phyloP scores from a whole-genome alignment of 169 alveolate genomes.

The Amoebophrya sp. region DNA sequence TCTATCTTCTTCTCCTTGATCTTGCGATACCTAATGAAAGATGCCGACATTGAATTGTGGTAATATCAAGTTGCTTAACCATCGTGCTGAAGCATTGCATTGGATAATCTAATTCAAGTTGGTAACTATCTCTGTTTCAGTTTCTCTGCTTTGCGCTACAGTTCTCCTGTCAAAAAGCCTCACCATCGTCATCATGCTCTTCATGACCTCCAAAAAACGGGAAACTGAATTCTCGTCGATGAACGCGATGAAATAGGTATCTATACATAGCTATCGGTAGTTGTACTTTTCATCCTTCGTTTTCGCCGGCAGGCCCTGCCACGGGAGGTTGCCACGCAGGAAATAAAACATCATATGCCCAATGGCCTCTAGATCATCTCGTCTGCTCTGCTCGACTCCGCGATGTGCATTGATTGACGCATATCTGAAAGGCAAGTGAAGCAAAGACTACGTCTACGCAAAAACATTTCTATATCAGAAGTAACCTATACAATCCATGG shows the following conservation, averaged over 20 bases:
- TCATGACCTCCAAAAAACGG: too few species aligned
- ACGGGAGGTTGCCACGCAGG: constrained; percentile 88
- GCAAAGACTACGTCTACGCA: background rate
- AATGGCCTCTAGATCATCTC: constrained; percentile 77
- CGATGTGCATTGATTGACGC: constrained; percentile 95
- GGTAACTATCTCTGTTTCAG: too few species aligned
- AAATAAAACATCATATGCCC: constrained; percentile 74
- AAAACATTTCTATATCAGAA: background rate
- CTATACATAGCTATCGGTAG: too few species aligned
- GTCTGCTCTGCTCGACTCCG: constrained; percentile 76
- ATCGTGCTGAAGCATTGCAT: too few species aligned
- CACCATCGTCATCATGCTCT: too few species aligned
- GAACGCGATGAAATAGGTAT: too few species aligned
- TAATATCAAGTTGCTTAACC: background rate
- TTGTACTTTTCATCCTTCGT: constrained; percentile 91
- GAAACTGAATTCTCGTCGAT: too few species aligned
- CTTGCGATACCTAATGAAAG: constrained; percentile 75
- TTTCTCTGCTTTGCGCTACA: too few species aligned
- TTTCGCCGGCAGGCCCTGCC: constrained; percentile 95
- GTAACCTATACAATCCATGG: too few species aligned
- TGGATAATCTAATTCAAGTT: too few species aligned
- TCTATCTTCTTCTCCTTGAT: constrained; percentile 94
- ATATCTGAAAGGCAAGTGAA: constrained; percentile 51
- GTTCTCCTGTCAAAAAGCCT: too few species aligned
- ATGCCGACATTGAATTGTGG: background rate